Conservation (phyloP, 768 basidiomycete species). For the Lactarius sanguifluus region DNA sequence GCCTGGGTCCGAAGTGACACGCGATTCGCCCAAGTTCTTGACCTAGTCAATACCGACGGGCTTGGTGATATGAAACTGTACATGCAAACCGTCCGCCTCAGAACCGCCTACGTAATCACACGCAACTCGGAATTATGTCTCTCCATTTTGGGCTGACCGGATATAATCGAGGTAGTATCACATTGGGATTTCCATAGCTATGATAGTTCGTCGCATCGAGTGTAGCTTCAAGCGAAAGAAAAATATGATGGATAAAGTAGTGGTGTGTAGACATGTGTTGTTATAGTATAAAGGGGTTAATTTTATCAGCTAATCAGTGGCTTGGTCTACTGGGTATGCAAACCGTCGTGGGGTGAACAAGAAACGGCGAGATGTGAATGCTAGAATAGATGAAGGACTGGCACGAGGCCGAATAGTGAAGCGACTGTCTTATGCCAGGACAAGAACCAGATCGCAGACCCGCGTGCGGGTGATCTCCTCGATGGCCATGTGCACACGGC, state of each 20-base stretch:
- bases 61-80: too few species aligned
- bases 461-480: constrained; percentile 17
- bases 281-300: neutral
- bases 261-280: neutral
- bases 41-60: too few species aligned
- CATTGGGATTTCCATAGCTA: neutral
- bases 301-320: neutral
- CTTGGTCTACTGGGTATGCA: neutral
- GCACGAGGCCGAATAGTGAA: neutral
- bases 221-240: neutral
- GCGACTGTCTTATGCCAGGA: constrained; percentile 11
- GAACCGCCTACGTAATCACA: too few species aligned
- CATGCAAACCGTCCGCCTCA: too few species aligned
- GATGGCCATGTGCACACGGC: constrained; percentile 23
- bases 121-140: too few species aligned
- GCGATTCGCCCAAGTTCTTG: too few species aligned
- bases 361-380: neutral
- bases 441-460: constrained; percentile 20
- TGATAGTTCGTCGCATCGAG: neutral
- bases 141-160: too few species aligned
- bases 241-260: constrained; percentile 13
- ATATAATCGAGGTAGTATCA: neutral
- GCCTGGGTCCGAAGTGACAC: too few species aligned
- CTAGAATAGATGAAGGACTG: neutral
- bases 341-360: neutral